A percentile compares a stretch with the other conserved stretches of the same genome.
These are phyloP conservation scores for Xylariaceae sp. DNA, from an alignment of 2,329 filamentous ascomycete genomes.

Conservation along the genomic window DNA sequence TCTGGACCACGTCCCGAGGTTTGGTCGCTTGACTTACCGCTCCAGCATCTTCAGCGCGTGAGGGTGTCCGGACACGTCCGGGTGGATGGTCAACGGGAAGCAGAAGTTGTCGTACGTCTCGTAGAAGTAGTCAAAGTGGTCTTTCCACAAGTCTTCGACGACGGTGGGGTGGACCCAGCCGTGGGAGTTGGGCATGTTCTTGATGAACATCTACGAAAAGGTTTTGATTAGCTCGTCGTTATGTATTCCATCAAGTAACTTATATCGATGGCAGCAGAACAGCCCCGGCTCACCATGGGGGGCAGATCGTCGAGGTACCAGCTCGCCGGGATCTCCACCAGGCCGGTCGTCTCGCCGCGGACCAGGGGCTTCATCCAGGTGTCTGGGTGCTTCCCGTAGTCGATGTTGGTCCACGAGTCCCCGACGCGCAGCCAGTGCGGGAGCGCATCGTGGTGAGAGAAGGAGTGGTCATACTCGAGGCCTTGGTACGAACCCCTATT, in stretches of 20 bases:
- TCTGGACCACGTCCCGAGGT: not conserved
- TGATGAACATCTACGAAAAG: conserved; percentile 74
- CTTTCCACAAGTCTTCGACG: conserved; percentile 57
- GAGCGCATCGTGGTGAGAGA: conserved; percentile 58
- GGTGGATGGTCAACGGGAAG: conserved; percentile 72
- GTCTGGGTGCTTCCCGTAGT: conserved; percentile 54
- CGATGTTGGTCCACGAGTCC: conserved; percentile 60
- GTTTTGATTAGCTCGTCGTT: no score
- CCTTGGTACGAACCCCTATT: no score
- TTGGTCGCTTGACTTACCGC: not conserved
- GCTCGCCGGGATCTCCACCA: conserved; percentile 55
- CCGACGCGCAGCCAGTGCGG: conserved; percentile 57
- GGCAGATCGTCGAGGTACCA: conserved; percentile 58
- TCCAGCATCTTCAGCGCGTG: conserved; percentile 23
- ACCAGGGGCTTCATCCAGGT: conserved; percentile 61
- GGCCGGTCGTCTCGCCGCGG: conserved; percentile 50
- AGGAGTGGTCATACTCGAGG: conserved; percentile 62
- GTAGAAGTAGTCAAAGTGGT: conserved; percentile 69
- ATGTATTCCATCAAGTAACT: no score
- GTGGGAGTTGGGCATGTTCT: conserved; percentile 56
- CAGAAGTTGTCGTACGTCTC: conserved; percentile 70
- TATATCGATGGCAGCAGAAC: no score
- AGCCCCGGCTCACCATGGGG: no score
- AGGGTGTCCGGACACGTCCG: conserved; percentile 63
- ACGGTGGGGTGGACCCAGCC: conserved; percentile 49